Evolutionary conservation across 768 basidiomycete species (phyloP).

Genomic region (Leccinum fibrillosum): DNA sequence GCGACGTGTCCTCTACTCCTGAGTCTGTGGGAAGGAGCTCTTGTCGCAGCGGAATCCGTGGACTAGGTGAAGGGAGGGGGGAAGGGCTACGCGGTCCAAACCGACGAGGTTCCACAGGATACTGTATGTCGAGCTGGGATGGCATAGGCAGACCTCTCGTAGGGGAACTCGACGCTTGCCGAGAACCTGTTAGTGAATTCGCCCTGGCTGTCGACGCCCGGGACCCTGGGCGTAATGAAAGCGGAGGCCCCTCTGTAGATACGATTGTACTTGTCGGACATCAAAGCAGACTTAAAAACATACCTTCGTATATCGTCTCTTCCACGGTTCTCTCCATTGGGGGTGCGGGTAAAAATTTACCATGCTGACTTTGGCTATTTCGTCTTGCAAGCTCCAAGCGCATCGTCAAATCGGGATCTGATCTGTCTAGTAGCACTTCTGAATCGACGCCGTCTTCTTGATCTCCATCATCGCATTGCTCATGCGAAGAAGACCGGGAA

Average conservation of each 20-base stretch:
- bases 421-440: slow-evolving; percentile 49
- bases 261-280: slow-evolving; percentile 2
- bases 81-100: slow-evolving; percentile 76
- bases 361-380: slow-evolving; percentile 78
- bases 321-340: slow-evolving; percentile 49
- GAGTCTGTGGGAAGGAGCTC: slow-evolving; percentile 46
- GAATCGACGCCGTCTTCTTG: slow-evolving; percentile 45
- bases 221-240: slow-evolving; percentile 51
- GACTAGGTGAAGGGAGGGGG: slow-evolving; percentile 55
- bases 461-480: slow-evolving; percentile 35
- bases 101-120: slow-evolving; percentile 56
- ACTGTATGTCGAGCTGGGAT: slow-evolving; percentile 45
- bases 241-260: slow-evolving; percentile 56
- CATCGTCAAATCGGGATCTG: slow-evolving; percentile 73
- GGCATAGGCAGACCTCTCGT: slow-evolving; percentile 26
- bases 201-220: slow-evolving; percentile 44
- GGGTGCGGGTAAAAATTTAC: slow-evolving; percentile 38
- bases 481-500: slow-evolving; percentile 45
- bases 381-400: slow-evolving; percentile 79
- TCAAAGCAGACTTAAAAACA: slow-evolving; percentile 11
- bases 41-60: slow-evolving; percentile 16
- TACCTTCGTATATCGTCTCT: slow-evolving; percentile 79
- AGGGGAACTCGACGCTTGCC: slow-evolving; percentile 41
- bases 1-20: slow-evolving; percentile 42
- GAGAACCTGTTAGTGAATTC: slow-evolving; percentile 46